Conservation (phyloP, 2,329 filamentous ascomycete genomes). For the Myrmaecium sp. region DNA sequence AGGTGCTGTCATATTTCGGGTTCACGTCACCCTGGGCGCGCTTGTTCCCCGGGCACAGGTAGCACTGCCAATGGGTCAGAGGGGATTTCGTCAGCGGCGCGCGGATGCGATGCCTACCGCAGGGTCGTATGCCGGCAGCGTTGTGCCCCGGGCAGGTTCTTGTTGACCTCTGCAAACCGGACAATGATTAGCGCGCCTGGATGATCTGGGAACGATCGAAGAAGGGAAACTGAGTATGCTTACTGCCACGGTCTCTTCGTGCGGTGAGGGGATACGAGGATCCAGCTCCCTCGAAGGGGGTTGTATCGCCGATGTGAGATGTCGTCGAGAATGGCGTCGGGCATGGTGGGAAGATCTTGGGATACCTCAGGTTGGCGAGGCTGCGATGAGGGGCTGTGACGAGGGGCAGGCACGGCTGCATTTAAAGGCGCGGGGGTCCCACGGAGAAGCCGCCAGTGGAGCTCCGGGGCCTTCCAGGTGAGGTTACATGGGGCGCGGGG, state of each 20-base stretch:
- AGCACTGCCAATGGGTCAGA: conserved; percentile 46
- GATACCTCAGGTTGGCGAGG: background rate
- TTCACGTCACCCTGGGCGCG: conserved; percentile 77
- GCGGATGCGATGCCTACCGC: conserved; percentile 19
- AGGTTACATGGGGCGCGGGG: too few species aligned
- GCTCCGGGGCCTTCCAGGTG: too few species aligned
- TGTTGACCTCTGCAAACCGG: conserved; percentile 25
- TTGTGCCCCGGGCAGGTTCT: conserved; percentile 29
- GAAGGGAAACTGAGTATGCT: too few species aligned
- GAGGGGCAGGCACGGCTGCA: background rate
- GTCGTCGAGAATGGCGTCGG: conserved; percentile 54
- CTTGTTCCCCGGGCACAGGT: conserved; percentile 82
- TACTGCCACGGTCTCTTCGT: conserved; percentile 98
- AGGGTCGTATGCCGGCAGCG: conserved; percentile 61
- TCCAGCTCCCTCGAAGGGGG: conserved; percentile 73
- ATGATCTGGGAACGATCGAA: background rate
- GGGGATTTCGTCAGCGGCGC: background rate
- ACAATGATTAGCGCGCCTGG: conserved; percentile 1
- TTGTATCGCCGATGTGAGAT: conserved; percentile 95
- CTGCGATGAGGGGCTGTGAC: background rate
- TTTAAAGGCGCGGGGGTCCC: background rate
- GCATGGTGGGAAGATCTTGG: conserved; percentile 16
- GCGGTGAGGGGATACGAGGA: conserved; percentile 87
- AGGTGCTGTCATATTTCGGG: conserved; percentile 71
- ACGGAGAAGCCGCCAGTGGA: background rate